Evolutionary conservation across 495 filamentous ascomycete genomes (phyloP), one percentile per base, ranked within the genome.

Genomic region (Hypoxylon subgilvum): DNA sequence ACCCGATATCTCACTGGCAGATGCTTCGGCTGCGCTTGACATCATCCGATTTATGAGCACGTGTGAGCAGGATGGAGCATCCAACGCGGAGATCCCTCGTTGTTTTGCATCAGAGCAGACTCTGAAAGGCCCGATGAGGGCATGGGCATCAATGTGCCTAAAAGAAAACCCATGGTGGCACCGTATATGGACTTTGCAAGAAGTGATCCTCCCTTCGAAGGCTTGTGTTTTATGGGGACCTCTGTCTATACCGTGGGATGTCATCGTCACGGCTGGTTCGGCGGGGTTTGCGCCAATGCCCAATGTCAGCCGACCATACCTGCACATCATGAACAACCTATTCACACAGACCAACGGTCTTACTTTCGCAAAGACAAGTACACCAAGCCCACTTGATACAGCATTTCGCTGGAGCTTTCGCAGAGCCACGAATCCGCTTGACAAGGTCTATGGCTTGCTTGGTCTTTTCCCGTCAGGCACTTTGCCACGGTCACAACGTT

Each of bases 391-490:
- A 4, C 8, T 41, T 22, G 1, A 12, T 41, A 31, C 42, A 3
- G 8, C 1, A 7, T 45, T 14, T 25, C 42, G 42, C 2, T 45
- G 42, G 42, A 21, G 42, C 23, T 45, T 45, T 32, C 42, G 42
- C 5, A 30, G 13, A 17, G 42, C 42, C 3, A 30, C 42, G n/a
- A 45, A 45, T 13, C 42, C 42, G 2, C 28, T 45, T 3, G 42
- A 45, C 42, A 45, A 30, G 25, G 42, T 45, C 4, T 45, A 45
- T 17, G 42, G 42, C 6, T 1, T 45, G 3, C 13, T 45, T 2
- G 42, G 42, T 16, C 23, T 45, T 10, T 45, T 45, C 23, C 42
- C 42, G 28, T 19, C 42, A 21, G 42, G 25, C 6, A 45, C 25
- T 3, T 22, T 45, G 1, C 23, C 42, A 1, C 28, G 23, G 16